Base-by-base conservation (phyloP, 805 yeast species). In the Saturnispora sanitii region DNA sequence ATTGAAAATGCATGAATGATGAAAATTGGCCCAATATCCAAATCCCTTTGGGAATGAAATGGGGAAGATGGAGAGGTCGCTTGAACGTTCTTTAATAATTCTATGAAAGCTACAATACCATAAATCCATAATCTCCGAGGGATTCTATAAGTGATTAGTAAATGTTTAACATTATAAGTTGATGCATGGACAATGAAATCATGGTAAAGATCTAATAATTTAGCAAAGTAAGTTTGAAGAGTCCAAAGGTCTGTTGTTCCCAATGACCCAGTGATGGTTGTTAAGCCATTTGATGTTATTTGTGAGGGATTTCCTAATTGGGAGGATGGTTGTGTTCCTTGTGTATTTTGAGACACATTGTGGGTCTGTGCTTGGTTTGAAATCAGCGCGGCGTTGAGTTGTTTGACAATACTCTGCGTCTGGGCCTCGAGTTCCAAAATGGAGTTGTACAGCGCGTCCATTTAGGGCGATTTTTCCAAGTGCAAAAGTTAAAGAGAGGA, bases 51-150 rank as follows among this genome's bases (percentile, higher is more conserved):
- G n/a, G 42, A 33, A 26, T n/a, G n/a, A n/a, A n/a, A n/a, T n/a
- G 29, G 25, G 7, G 42, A 33, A 11, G 26, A 23, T 19, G 39
- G 20, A 18, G 29, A 22, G 23, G 42, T 39, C 16, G 81, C 77
- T 45, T 77, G 75, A 36, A 82, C 80, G 56, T 80, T 82, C 54
- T 82, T 82, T 52, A 82, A 61, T 6, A 82, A 86, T 55, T 82
- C 92, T 37, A 82, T 60, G 50, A 82, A 81, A 16, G 88, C 84
- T 13, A 82, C 88, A 12, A 84, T 77, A 20, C 94, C 94, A 56
- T 82, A 82, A 7, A 83, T 88, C 92, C 92, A 83, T 66, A 83
- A 67, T 50, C 92, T 65, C 51, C 90, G 67, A 27, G 84, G 83
- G 33, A 83, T 81, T 56, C 86, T 76, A 56, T 83, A 82, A 31